phyloP scores from a whole-genome alignment of 441 rosid species.

The Daphne laureola region DNA sequence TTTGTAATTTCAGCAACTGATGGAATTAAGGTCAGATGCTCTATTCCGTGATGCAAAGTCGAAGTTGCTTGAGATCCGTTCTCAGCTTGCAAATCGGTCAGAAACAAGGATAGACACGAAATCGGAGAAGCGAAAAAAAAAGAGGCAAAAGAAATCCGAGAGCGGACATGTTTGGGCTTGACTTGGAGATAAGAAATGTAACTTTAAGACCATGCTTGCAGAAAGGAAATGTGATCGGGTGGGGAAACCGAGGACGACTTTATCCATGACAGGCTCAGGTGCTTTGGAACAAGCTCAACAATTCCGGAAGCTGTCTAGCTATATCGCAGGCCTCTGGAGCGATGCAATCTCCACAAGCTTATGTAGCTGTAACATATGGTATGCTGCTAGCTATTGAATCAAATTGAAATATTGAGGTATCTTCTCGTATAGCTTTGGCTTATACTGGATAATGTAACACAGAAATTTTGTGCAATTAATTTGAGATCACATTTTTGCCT shows the following conservation, averaged over 20 bases:
- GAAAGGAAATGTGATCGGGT: neutral
- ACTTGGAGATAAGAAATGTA: constrained; percentile 5
- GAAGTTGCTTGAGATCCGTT: constrained; percentile 70
- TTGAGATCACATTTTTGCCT: neutral
- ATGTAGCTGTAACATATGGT: constrained; percentile 11
- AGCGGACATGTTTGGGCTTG: constrained; percentile 28
- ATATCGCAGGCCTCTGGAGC: neutral
- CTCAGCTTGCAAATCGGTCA: constrained; percentile 53
- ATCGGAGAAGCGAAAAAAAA: constrained; percentile 53
- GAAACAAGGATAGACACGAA: constrained; percentile 46
- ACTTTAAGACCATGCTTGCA: too few species aligned
- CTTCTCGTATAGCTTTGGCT: neutral
- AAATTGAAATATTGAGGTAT: neutral
- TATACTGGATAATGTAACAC: neutral
- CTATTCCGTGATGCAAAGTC: constrained; percentile 67
- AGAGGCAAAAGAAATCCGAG: constrained; percentile 61
- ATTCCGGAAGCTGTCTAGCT: too few species aligned
- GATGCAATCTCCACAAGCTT: neutral
- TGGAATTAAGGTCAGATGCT: constrained; percentile 84
- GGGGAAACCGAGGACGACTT: neutral
- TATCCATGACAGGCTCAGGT: too few species aligned
- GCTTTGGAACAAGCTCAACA: too few species aligned
- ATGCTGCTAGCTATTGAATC: neutral
- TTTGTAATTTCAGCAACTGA: constrained; percentile 52
- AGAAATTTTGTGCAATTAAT: neutral